Evolutionary conservation across 2,329 filamentous ascomycete genomes (phyloP), one percentile per base, ranked within the genome.

Genomic region (Fusarium tanahbumbuense): DNA sequence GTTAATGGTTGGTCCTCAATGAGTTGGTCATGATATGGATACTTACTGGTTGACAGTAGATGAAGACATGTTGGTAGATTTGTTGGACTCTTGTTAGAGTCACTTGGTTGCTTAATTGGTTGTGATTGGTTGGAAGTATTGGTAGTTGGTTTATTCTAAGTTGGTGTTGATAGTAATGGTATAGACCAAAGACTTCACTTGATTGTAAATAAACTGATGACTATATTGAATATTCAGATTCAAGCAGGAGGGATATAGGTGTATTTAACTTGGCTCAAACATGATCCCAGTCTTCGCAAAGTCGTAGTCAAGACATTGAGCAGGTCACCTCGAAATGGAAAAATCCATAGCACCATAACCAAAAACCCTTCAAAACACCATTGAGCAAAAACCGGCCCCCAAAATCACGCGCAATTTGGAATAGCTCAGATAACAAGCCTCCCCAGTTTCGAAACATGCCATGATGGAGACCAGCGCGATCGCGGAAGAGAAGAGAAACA

Each of bases 21-120:
- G 12, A 25, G 44, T 37, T 40, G 12, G 27, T 42, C 3, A 16
- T 41, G 10, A 5, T 23, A 11, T 37, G 34, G 34, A 37, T 22
- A 40, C 64, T 63, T 69, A 71, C 68, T 58, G 53, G 49, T 58
- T 65, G 42, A 48, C 30, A 32, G 48, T 20, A 7, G 68, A 23
- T 7, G 68, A 69, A 25, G 68, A 40, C 68, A 71, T 71, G 22
- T 57, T 61, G 25, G 30, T 56, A 40, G 22, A 20, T 3, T 45
- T 20, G 34, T 65, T 55, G 50, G 40, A 12, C 12, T 28, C 34
- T 37, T 37, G 18, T 40, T 13, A 13, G 22, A 44, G 53, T 44
- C 6, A 45, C 37, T 63, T 58, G 40, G 44, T 25, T 30, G 22
- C 15, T 32, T 52, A 48, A 37, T 48, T 57, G 42, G 62, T 47